Conservation (phyloP, 179 eudicot genomes). For the Gypsophila paniculata region DNA sequence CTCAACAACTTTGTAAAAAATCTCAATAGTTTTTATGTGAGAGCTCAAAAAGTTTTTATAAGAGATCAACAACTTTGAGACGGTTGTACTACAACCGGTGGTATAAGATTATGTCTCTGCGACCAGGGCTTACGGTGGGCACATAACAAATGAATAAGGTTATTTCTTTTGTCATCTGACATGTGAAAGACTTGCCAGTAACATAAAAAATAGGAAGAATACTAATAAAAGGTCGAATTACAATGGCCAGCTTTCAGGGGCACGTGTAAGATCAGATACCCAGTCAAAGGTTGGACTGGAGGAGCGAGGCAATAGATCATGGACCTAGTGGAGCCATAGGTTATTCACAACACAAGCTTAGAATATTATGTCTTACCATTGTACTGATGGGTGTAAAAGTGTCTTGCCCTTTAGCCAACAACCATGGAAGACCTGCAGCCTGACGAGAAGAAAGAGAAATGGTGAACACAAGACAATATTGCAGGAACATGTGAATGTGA, state of each 20-base stretch:
- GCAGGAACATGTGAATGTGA: neutral
- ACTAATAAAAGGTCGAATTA: too few species aligned
- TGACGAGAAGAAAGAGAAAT: constrained; percentile 24
- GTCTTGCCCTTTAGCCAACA: constrained; percentile 90
- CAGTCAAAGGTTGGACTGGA: neutral
- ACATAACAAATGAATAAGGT: too few species aligned
- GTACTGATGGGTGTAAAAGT: constrained; percentile 96
- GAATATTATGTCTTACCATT: constrained; percentile 43
- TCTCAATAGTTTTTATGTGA: too few species aligned
- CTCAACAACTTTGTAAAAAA: too few species aligned
- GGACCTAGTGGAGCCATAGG: neutral
- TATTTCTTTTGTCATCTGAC: neutral
- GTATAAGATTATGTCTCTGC: too few species aligned
- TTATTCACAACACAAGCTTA: neutral
- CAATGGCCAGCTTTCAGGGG: neutral
- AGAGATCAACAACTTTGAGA: too few species aligned
- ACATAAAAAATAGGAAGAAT: too few species aligned
- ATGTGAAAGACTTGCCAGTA: too few species aligned
- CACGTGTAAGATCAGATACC: neutral
- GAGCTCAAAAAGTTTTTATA: too few species aligned
- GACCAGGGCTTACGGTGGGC: too few species aligned
- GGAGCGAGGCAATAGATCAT: neutral
- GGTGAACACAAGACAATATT: neutral
- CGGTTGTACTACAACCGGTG: too few species aligned
- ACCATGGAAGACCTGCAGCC: constrained; percentile 99